Conservation (phyloP, 345 rosid species). For the Brassica cretica region DNA sequence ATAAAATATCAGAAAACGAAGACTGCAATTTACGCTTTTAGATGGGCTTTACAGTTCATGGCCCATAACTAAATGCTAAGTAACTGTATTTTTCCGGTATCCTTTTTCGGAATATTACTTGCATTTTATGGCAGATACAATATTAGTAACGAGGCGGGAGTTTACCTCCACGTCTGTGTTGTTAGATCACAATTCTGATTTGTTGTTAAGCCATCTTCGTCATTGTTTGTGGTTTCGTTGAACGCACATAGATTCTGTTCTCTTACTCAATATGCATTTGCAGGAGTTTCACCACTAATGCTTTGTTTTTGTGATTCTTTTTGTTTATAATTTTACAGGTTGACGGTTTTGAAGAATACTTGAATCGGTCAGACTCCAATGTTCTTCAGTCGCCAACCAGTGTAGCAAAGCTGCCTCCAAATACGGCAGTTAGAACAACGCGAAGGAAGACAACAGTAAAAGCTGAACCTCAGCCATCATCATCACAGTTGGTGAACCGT, state of each 20-base stretch:
- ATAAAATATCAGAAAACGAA: no score
- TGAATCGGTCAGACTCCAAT: conserved; percentile 37
- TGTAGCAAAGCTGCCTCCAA: conserved; percentile 31
- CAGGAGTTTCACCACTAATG: no score
- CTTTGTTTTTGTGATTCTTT: no score
- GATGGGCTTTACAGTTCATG: not conserved
- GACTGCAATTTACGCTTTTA: not conserved
- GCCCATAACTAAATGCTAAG: not conserved
- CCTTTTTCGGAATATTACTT: conserved; percentile 2
- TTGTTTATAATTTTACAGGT: conserved; percentile 46
- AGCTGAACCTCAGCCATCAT: conserved; percentile 42
- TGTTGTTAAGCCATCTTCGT: not conserved
- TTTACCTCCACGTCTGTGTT: not conserved
- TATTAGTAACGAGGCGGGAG: not conserved
- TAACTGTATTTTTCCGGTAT: not conserved
- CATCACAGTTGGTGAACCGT: conserved; percentile 35
- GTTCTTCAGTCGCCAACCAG: conserved; percentile 45
- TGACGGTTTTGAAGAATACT: conserved; percentile 69
- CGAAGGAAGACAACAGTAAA: conserved; percentile 47
- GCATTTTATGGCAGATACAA: not conserved
- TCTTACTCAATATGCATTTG: not conserved
- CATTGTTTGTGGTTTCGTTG: not conserved
- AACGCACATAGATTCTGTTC: no score
- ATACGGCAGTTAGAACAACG: conserved; percentile 47
- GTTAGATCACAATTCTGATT: not conserved